Evolutionary conservation across 2,329 filamentous ascomycete genomes (phyloP), one percentile per base, ranked within the genome.

Genomic region (Lachnellula suecica): DNA sequence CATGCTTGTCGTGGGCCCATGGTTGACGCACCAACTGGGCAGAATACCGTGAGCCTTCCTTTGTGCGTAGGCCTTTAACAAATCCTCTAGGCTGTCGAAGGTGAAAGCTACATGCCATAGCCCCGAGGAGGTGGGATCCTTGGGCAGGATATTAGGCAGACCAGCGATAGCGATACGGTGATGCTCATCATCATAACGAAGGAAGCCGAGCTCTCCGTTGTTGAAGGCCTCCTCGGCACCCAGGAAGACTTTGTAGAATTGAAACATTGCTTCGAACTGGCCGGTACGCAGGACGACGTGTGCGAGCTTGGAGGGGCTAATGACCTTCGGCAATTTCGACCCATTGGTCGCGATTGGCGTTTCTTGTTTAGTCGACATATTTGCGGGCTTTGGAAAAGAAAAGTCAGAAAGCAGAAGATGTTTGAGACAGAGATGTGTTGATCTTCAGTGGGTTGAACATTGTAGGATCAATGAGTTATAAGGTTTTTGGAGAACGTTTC

Each of bases 181-280:
- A 54, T 78, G 75, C 59, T 77, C 75, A 0, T 74, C 64, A 59
- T 78, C 75, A 65, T 74, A 78, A 7, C 67, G 66, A 27, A 77
- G 53, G 54, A 77, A 77, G 0, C 69, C 51, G 27, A 72, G 27
- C 6, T 35, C 29, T 1, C 64, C 57, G 38, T 57, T 65, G 29
- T 66, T 56, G 50, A 59, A 59, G 24, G 58, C 53, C 7, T 67
- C 53, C 4, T 52, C 58, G 9, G 66, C 73, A 41, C 69, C 66
- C 2, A 74, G 65, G 48, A 74, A 70, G 3, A 56, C 61, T 40
- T 62, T 62, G 59, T 74, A 75, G 56, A 68, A 76, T 4, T 64
- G 54, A 2, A 67, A 49, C 66, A 75, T 68, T 15, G 54, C 25
- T 29, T 60, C 46, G 44, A 67, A 60, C 15, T 68, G 62, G 3